Evolutionary conservation across 2,329 filamentous ascomycete genomes (phyloP).

Genomic region (Alternaria alternata): DNA sequence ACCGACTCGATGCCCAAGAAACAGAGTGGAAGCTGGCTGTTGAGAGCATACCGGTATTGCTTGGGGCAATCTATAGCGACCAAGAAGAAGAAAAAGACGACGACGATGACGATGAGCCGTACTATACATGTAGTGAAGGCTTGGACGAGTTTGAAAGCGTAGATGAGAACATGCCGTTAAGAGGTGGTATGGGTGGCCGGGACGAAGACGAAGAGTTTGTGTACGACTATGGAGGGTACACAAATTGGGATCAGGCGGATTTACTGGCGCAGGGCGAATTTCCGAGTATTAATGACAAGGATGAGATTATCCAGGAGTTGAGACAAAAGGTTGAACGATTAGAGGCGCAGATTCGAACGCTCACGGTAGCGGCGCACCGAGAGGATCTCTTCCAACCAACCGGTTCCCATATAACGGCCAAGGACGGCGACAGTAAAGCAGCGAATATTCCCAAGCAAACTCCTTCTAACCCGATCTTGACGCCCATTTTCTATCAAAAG

Average conservation of each 20-base stretch:
- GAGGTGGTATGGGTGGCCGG: constrained; percentile 10
- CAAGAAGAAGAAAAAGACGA: neutral
- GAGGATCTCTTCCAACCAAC: neutral
- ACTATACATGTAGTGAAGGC: neutral
- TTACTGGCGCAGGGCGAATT: neutral
- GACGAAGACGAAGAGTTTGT: constrained; percentile 13
- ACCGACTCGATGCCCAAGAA: neutral
- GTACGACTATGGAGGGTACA: constrained; percentile 8
- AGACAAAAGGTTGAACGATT: neutral
- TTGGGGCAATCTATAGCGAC: neutral
- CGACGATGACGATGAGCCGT: neutral
- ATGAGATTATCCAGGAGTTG: neutral
- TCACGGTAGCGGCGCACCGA: neutral
- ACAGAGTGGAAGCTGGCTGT: neutral
- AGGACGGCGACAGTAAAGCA: neutral
- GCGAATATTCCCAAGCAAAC: neutral
- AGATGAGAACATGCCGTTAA: neutral
- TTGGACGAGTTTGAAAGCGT: neutral
- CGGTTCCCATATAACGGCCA: neutral
- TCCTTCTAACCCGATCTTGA: neutral
- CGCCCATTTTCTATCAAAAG: neutral
- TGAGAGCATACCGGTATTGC: neutral
- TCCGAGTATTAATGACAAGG: neutral
- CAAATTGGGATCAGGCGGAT: constrained; percentile 6
- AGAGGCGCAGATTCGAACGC: neutral